Conservation (phyloP, 345 rosid genomes). For the Draba incana region DNA sequence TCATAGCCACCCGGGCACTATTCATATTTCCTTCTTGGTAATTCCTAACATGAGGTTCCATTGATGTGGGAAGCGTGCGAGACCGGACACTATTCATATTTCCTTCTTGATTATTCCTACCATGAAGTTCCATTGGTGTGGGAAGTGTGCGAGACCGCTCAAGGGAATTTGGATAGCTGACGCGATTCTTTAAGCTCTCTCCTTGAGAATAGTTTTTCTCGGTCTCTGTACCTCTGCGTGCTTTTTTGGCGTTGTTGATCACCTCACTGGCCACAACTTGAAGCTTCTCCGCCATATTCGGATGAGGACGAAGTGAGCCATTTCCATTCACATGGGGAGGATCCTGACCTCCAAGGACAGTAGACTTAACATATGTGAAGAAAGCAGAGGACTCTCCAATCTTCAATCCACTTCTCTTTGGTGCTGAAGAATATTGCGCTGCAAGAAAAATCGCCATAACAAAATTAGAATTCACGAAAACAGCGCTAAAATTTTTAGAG, state of each 20-base stretch:
- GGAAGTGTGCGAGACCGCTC: slow-evolving; percentile 55
- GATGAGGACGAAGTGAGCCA: slow-evolving; percentile 37
- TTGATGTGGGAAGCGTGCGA: slow-evolving; percentile 55
- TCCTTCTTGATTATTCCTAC: slow-evolving; percentile 42
- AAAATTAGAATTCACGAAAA: slow-evolving; percentile 20
- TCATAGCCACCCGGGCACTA: slow-evolving; percentile 42
- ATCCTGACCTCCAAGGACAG: slow-evolving; percentile 50
- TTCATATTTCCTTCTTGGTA: slow-evolving; percentile 47
- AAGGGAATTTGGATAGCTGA: slow-evolving; percentile 31
- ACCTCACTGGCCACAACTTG: slow-evolving; percentile 32
- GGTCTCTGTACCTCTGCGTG: slow-evolving; percentile 22
- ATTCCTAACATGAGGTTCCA: slow-evolving; percentile 50
- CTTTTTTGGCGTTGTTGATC: slow-evolving; percentile 28
- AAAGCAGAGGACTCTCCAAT: slow-evolving; percentile 95
- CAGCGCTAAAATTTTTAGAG: background rate
- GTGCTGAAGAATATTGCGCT: slow-evolving; percentile 70
- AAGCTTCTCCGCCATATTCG: slow-evolving; percentile 25
- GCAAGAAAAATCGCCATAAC: slow-evolving; percentile 23
- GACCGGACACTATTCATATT: slow-evolving; percentile 42
- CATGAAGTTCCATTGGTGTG: slow-evolving; percentile 53
- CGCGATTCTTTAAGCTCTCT: slow-evolving; percentile 34
- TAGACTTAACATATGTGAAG: slow-evolving; percentile 84
- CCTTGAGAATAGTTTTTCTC: slow-evolving; percentile 28
- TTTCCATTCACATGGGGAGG: slow-evolving; percentile 38
- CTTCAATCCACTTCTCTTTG: slow-evolving; percentile 71